A percentile compares a stretch with the other conserved stretches of the same genome.
Conservation (phyloP, 177 flowering plant species). For the Vitis hybrid region DNA sequence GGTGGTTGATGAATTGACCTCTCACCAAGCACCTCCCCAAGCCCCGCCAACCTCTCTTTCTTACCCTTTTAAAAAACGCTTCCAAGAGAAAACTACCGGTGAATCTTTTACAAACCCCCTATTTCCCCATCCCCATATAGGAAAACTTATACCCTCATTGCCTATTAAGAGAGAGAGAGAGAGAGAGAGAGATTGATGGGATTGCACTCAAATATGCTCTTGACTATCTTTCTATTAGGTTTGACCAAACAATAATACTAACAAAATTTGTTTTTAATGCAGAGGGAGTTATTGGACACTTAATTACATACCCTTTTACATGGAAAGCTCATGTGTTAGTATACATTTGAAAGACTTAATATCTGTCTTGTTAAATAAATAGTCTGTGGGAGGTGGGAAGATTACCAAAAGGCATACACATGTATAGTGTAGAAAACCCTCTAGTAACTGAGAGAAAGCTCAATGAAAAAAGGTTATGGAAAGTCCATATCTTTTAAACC, state of each 20-base stretch:
- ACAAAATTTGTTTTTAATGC: neutral
- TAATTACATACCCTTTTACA: neutral
- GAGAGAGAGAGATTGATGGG: conserved; percentile 18
- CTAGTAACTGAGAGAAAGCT: too few species aligned
- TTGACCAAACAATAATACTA: conserved; percentile 28
- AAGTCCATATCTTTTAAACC: too few species aligned
- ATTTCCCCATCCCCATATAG: conserved; percentile 4
- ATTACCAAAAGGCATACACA: too few species aligned
- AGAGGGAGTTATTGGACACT: conserved; percentile 1
- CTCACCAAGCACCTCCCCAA: conserved; percentile 36
- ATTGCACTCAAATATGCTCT: conserved; percentile 42
- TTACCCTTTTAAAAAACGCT: neutral
- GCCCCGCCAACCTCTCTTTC: conserved; percentile 6
- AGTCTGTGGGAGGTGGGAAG: too few species aligned
- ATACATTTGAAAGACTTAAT: too few species aligned
- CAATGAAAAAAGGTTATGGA: too few species aligned
- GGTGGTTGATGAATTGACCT: conserved; percentile 37
- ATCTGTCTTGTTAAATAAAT: too few species aligned
- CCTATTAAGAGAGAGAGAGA: conserved; percentile 6
- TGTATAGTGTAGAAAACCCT: too few species aligned
- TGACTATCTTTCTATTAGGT: conserved; percentile 28
- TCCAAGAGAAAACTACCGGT: neutral
- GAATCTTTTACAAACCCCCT: conserved; percentile 1
- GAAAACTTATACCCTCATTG: conserved; percentile 10
- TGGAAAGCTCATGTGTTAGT: neutral